Evolutionary conservation across 1,139 yeast genomes (phyloP), one percentile per base, ranked within the genome.

Genomic region (Scheffersomyces illinoinensis): DNA sequence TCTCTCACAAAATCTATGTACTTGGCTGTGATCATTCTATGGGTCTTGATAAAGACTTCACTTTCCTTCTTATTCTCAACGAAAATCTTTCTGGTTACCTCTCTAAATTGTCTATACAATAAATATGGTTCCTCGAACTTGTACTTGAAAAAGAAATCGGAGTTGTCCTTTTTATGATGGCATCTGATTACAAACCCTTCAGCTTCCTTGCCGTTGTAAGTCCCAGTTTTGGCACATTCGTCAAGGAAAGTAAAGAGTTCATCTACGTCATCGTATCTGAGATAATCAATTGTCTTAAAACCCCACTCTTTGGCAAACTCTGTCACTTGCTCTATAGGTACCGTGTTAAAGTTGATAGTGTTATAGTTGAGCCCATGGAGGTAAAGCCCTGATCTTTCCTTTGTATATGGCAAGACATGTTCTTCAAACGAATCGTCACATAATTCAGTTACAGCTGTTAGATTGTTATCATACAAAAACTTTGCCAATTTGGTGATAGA

Each of bases 381-480:
- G 65, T 95, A 96, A 17, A 96, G 78, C 0, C 99, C 99, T 0
- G 97, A 86, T 18, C 77, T 77, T 1, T 87, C 87, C 4, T 76
- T 79, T 1, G 82, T 72, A 67, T 96, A 96, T 56, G 89, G 89
- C 57, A 96, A 77, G 14, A 96, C 92, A 71, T 96, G 99, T 72
- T 96, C 99, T 71, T 96, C 99, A 73, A 96, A 96, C 0, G 76
- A 76, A 68, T 96, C 99, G 70, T 96, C 98, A 73, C 99, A 96
- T 54, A 87, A 82, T 72, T 95, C 99, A 0, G 96, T 93, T 0
- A 93, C 97, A 0, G 97, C 97, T 0, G 99, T 96, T 39, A 86
- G 71, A 61, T 87, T 85, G 63, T 79, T 66, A 1, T 73, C 66
- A 66, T 81, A 79, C 20, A 96, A 76, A 5, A 76, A 74, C 50